Evolutionary conservation across 179 eudicot species (phyloP).

Genomic region (Silene coronaria): DNA sequence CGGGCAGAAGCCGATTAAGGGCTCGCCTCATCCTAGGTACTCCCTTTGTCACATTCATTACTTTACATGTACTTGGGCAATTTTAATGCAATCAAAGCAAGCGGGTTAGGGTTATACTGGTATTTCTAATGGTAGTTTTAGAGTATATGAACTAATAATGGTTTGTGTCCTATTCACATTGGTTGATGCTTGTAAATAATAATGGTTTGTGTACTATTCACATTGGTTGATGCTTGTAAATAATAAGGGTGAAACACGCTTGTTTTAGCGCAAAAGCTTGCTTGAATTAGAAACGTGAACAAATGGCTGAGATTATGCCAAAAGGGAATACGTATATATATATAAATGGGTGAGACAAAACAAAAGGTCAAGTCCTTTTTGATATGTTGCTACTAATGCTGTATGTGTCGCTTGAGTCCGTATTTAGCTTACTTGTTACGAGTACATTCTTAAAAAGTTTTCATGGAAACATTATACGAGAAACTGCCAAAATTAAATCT

Average conservation of each 20-base stretch:
- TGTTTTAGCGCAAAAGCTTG: too few species aligned
- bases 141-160: too few species aligned
- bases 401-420: neutral
- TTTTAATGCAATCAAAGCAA: neutral
- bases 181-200: too few species aligned
- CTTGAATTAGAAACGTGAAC: too few species aligned
- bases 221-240: too few species aligned
- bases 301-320: too few species aligned
- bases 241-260: too few species aligned
- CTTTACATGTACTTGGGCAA: neutral
- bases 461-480: neutral
- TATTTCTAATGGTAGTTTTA: too few species aligned
- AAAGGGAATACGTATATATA: too few species aligned
- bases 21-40: constrained; percentile 99
- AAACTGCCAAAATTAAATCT: neutral
- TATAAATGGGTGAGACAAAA: neutral
- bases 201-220: too few species aligned
- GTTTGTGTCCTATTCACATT: too few species aligned
- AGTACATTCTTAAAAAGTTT: neutral
- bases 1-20: constrained; percentile 97
- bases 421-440: neutral
- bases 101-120: too few species aligned
- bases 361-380: neutral
- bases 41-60: neutral
- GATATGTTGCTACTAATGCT: constrained; percentile 1